phyloP scores from a whole-genome alignment of 805 yeast genomes.

The Clavispora asparagi region DNA sequence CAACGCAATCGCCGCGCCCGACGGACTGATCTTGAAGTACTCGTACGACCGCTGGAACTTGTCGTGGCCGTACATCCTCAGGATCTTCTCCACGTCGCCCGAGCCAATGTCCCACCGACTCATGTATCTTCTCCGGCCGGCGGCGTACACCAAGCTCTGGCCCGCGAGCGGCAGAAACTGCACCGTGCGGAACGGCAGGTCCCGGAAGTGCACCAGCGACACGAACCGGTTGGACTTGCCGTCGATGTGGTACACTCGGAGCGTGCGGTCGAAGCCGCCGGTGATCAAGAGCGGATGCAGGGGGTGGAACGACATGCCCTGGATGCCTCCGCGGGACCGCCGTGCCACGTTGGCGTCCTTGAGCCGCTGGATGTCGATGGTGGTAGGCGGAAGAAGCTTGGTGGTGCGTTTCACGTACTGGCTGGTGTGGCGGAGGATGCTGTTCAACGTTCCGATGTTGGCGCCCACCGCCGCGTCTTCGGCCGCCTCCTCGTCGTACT shows the following conservation, averaged over 20 bases:
- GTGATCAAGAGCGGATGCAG: constrained; percentile 77
- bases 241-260: constrained; percentile 85
- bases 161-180: constrained; percentile 44
- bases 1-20: constrained; percentile 68
- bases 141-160: constrained; percentile 60
- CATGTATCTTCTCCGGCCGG: constrained; percentile 89
- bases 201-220: constrained; percentile 72
- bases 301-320: constrained; percentile 80
- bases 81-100: constrained; percentile 75
- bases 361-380: constrained; percentile 71
- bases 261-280: constrained; percentile 87
- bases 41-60: constrained; percentile 82
- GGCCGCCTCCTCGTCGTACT: constrained; percentile 20
- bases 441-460: constrained; percentile 27
- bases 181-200: constrained; percentile 78
- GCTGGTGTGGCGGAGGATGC: constrained; percentile 26
- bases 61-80: constrained; percentile 90
- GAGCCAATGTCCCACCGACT: constrained; percentile 79
- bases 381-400: constrained; percentile 62
- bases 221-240: constrained; percentile 79
- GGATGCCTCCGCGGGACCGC: constrained; percentile 75
- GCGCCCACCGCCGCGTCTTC: constrained; percentile 16
- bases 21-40: constrained; percentile 69
- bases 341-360: constrained; percentile 79
- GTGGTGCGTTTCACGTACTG: constrained; percentile 40